Percentiles rank a stretch among this genome's conserved stretches.
phyloP scores from a whole-genome alignment of 1,139 yeast genomes.

The Taphrina sp. region DNA sequence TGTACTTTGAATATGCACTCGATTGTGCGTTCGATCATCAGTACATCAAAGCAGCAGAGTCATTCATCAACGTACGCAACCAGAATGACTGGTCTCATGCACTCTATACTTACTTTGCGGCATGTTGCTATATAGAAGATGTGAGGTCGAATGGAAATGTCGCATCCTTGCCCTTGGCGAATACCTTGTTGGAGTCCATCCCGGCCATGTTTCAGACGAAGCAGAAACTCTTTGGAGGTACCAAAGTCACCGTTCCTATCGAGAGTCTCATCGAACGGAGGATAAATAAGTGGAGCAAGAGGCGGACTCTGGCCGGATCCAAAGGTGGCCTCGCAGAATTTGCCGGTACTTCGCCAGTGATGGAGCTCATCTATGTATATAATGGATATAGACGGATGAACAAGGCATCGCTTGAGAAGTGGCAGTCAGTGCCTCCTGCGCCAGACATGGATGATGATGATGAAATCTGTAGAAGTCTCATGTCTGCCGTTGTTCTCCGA shows the following conservation, averaged over 20 bases:
- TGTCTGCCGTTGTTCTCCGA: conserved; percentile 32
- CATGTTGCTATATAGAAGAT: conserved; percentile 72
- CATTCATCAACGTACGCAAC: conserved; percentile 64
- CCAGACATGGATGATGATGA: conserved; percentile 31
- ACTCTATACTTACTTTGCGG: conserved; percentile 80
- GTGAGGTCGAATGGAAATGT: conserved; percentile 43
- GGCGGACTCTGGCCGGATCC: conserved; percentile 38
- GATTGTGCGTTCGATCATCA: conserved; percentile 71
- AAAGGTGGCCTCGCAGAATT: conserved; percentile 59
- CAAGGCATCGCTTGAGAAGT: conserved; percentile 3
- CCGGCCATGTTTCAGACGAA: conserved; percentile 62
- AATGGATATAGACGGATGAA: conserved; percentile 85
- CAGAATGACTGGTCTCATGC: conserved; percentile 93
- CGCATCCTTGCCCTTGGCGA: conserved; percentile 50
- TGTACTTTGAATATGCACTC: conserved; percentile 82
- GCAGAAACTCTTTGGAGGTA: conserved; percentile 60
- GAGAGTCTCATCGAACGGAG: conserved; percentile 80
- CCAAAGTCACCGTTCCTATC: conserved; percentile 74
- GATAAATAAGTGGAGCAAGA: conserved; percentile 56
- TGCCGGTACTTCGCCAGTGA: conserved; percentile 79
- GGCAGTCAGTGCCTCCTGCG: conserved; percentile 20
- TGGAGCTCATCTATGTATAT: conserved; percentile 87
- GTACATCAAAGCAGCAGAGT: conserved; percentile 77
- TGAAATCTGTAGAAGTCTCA: conserved; percentile 18
- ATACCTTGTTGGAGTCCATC: conserved; percentile 53